Evolutionary conservation across 2,329 filamentous ascomycete species (phyloP).

Genomic region (Phaeoacremonium minimum): DNA sequence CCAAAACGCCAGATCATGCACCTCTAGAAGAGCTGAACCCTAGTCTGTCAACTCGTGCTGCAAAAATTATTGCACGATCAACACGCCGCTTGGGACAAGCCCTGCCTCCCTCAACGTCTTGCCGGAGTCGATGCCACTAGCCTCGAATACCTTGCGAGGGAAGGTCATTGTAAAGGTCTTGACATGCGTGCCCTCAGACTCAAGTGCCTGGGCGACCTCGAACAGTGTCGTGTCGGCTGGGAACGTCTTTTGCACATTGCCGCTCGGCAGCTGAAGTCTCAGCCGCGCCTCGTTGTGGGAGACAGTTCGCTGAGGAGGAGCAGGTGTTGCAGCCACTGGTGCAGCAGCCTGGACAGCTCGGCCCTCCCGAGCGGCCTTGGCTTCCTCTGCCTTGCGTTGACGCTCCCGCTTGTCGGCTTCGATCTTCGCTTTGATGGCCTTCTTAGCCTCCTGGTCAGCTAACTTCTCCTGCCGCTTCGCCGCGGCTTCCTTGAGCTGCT

Average conservation of each 20-base stretch:
- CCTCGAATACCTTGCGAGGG: conserved; percentile 75
- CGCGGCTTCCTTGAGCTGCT: conserved; percentile 27
- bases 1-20: no score
- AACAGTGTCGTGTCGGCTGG: conserved; percentile 88
- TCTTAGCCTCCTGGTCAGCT: conserved; percentile 80
- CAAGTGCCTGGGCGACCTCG: conserved; percentile 77
- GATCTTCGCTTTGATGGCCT: conserved; percentile 87
- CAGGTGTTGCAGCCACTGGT: conserved; percentile 39
- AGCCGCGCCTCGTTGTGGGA: conserved; percentile 78
- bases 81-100: conserved; percentile 81
- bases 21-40: no score
- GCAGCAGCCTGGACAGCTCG: conserved; percentile 44
- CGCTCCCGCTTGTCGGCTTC: conserved; percentile 91
- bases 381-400: conserved; percentile 75
- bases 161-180: conserved; percentile 81
- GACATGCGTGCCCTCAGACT: conserved; percentile 66
- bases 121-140: conserved; percentile 69
- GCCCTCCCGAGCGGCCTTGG: conserved; percentile 85
- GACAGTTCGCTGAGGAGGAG: conserved; percentile 56
- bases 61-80: conserved; percentile 71
- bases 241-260: conserved; percentile 82
- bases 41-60: no score
- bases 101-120: conserved; percentile 92
- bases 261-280: conserved; percentile 70
- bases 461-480: conserved; percentile 84